Evolutionary conservation across 805 yeast genomes (phyloP).

Genomic region (Hanseniaspora valbyensis): DNA sequence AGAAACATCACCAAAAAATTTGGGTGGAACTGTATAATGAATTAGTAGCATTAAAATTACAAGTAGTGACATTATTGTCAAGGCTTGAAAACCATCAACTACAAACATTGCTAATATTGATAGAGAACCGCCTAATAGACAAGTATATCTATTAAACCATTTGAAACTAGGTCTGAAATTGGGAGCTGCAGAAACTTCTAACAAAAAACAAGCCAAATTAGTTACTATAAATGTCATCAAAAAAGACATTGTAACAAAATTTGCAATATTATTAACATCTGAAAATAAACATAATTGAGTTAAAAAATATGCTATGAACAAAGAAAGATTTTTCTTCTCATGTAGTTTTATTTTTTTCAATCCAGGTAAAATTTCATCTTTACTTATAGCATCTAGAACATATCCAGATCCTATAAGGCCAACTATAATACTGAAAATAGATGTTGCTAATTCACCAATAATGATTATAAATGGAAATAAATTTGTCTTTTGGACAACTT

Average conservation of each 20-base stretch:
- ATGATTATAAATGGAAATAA: constrained; percentile 56
- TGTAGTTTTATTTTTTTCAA: constrained; percentile 24
- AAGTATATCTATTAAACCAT: constrained; percentile 73
- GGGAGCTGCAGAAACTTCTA: constrained; percentile 90
- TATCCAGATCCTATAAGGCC: constrained; percentile 95
- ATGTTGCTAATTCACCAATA: constrained; percentile 84
- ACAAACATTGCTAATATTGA: constrained; percentile 82
- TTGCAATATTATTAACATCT: constrained; percentile 87
- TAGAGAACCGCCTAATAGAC: constrained; percentile 57
- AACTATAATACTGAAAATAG: constrained; percentile 84
- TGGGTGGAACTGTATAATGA: constrained; percentile 87
- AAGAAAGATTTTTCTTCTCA: constrained; percentile 18
- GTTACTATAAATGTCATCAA: constrained; percentile 92
- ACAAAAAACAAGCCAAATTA: constrained; percentile 81
- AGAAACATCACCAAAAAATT: constrained; percentile 96
- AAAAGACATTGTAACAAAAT: constrained; percentile 93
- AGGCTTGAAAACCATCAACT: constrained; percentile 85
- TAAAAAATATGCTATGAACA: constrained; percentile 67
- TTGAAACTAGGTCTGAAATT: constrained; percentile 92
- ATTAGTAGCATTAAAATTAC: constrained; percentile 60
- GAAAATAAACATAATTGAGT: constrained; percentile 81
- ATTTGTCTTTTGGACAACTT: constrained; percentile 73
- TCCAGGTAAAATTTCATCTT: constrained; percentile 81
- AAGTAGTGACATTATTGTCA: constrained; percentile 57
- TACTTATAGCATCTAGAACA: constrained; percentile 79